Evolutionary conservation across 1,284 basidiomycete species (phyloP).

Genomic region (Heterobasidion irregulare): DNA sequence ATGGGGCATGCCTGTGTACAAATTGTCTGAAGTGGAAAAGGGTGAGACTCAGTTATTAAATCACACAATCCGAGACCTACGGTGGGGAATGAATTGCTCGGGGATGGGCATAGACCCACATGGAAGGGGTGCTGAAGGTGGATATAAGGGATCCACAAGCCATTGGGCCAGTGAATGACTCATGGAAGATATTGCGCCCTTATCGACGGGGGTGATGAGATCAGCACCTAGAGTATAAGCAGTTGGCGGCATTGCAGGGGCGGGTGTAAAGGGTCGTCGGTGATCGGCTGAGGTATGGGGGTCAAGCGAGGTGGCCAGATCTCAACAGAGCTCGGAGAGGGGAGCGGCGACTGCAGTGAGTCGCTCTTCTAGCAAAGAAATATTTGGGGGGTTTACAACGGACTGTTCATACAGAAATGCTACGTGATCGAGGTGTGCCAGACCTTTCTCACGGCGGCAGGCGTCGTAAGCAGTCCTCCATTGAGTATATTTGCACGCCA

Average conservation of each 20-base stretch:
- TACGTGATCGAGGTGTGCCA: not conserved
- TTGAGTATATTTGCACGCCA: not conserved
- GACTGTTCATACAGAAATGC: not conserved
- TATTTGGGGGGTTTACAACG: not conserved
- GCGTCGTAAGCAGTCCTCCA: not conserved
- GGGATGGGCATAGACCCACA: not conserved
- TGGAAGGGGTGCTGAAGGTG: too few relatives aligned
- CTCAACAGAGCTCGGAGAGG: not conserved
- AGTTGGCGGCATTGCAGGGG: not conserved
- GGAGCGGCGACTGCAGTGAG: not conserved
- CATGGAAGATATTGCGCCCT: too few relatives aligned
- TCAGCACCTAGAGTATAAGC: not conserved
- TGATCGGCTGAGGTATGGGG: not conserved
- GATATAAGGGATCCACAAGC: too few relatives aligned
- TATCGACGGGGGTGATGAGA: too few relatives aligned
- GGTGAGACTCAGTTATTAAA: not conserved
- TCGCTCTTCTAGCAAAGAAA: too few relatives aligned
- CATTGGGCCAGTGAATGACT: too few relatives aligned
- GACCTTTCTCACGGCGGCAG: not conserved
- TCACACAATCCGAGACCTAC: not conserved
- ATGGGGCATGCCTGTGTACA: not conserved
- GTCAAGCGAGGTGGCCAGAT: not conserved
- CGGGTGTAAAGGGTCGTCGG: not conserved
- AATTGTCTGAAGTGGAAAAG: not conserved
- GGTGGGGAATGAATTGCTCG: not conserved